Conservation (phyloP, 2,329 filamentous ascomycete genomes). For the Epichloe bromicola region DNA sequence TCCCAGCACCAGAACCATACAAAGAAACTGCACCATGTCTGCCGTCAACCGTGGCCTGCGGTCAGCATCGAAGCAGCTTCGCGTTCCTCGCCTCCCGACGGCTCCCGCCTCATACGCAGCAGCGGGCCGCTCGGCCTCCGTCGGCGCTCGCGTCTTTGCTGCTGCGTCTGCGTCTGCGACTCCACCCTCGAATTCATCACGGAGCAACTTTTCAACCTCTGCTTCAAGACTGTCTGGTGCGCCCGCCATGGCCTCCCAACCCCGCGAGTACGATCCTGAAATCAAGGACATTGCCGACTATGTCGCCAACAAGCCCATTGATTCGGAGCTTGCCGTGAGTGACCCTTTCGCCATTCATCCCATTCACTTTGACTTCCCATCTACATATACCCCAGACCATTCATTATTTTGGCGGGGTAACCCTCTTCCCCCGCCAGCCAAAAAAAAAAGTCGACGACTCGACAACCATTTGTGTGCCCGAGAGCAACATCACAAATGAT, state of each 20-base stretch:
- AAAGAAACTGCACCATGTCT: conserved; percentile 29
- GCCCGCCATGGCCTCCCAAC: conserved; percentile 35
- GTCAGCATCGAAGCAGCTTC: conserved; percentile 40
- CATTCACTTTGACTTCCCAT: background rate
- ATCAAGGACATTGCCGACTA: conserved; percentile 93
- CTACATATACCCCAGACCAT: too few species aligned
- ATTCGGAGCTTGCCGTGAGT: conserved; percentile 85
- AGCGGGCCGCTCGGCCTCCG: conserved; percentile 12
- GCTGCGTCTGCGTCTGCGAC: conserved; percentile 16
- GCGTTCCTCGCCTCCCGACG: conserved; percentile 23
- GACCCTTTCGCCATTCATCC: background rate
- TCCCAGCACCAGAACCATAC: background rate
- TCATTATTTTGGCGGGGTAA: background rate
- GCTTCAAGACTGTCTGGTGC: conserved; percentile 33
- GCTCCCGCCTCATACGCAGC: background rate
- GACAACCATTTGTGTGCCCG: background rate
- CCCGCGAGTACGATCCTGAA: conserved; percentile 70
- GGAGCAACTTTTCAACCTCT: conserved; percentile 36
- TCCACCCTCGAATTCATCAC: conserved; percentile 10
- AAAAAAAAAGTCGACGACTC: background rate
- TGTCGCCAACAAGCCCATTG: conserved; percentile 80
- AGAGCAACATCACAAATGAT: background rate
- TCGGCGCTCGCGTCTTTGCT: conserved; percentile 19
- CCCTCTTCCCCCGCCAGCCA: background rate
- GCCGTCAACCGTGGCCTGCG: conserved; percentile 41